These are phyloP conservation scores for Bruguiera hainesii DNA, from an alignment of 441 rosid species.

Conservation along the genomic window DNA sequence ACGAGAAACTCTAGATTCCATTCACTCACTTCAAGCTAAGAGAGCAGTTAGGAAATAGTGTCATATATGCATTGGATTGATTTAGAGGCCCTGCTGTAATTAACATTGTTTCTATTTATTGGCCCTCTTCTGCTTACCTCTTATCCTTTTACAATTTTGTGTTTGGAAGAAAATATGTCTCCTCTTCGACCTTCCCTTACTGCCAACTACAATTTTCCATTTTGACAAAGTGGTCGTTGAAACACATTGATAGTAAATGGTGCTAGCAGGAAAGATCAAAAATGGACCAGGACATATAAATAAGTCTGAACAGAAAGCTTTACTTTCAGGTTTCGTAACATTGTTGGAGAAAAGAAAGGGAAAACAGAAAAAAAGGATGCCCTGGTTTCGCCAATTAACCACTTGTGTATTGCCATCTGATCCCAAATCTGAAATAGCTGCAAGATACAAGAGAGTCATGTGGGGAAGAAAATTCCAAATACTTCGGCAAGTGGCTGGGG, in stretches of 20 bases:
- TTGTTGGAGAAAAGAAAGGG: background rate
- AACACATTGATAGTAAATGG: background rate
- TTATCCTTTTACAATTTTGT: conserved; percentile 23
- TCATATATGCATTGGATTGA: background rate
- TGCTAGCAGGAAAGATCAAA: background rate
- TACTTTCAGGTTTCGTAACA: background rate
- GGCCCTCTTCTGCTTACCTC: conserved; percentile 33
- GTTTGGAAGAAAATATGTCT: background rate
- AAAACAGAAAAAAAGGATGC: background rate
- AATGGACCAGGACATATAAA: conserved; percentile 4
- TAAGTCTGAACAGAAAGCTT: conserved; percentile 10
- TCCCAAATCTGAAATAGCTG: background rate
- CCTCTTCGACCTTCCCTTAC: conserved; percentile 3
- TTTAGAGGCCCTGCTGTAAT: conserved; percentile 11
- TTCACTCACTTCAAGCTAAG: conserved; percentile 27
- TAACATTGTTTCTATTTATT: conserved; percentile 32
- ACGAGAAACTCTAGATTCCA: conserved; percentile 23
- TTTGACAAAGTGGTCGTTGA: no score
- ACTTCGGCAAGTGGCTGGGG: background rate
- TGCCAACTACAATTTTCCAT: no score
- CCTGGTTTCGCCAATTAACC: background rate
- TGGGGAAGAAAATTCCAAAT: background rate
- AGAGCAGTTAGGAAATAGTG: conserved; percentile 28
- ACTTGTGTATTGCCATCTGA: background rate
- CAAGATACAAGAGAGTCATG: background rate